Evolutionary conservation across 768 basidiomycete genomes (phyloP).

Genomic region (Chlorophyllum brunneum): DNA sequence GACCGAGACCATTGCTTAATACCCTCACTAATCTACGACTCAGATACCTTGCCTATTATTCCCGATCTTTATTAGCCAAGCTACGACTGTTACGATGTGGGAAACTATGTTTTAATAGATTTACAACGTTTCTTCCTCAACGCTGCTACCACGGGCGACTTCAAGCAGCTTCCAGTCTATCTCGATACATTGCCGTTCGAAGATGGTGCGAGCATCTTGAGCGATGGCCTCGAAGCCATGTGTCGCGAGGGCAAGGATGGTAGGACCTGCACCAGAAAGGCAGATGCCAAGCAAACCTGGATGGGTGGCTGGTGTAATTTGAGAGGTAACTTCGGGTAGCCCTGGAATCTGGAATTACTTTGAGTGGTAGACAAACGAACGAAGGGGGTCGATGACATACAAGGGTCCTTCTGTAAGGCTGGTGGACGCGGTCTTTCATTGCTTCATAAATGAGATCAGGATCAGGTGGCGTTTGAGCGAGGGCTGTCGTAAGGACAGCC

Average conservation of each 20-base stretch:
- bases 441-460: constrained; percentile 97
- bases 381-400: constrained; percentile 44
- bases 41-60: constrained; percentile 1
- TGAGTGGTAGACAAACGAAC: not conserved
- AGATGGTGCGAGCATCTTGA: constrained; percentile 72
- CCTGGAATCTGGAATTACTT: constrained; percentile 79
- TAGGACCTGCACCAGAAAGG: constrained; percentile 96
- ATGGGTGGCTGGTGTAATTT: constrained; percentile 84
- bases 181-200: constrained; percentile 64
- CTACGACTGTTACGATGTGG: not conserved
- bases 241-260: constrained; percentile 93
- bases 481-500: constrained; percentile 92
- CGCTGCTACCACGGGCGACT: constrained; percentile 45
- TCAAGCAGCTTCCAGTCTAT: constrained; percentile 90
- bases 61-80: not conserved
- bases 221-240: constrained; percentile 82
- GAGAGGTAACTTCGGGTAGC: constrained; percentile 85
- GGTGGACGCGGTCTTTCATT: constrained; percentile 98
- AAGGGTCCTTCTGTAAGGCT: constrained; percentile 88
- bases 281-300: constrained; percentile 97
- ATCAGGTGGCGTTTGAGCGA: constrained; percentile 88
- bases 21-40: constrained; percentile 4
- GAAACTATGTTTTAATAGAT: constrained; percentile 3
- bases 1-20: not conserved
- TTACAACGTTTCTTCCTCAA: constrained; percentile 21